phyloP scores from a whole-genome alignment of 2,329 filamentous ascomycete genomes.

The Pezicula carpinea region DNA sequence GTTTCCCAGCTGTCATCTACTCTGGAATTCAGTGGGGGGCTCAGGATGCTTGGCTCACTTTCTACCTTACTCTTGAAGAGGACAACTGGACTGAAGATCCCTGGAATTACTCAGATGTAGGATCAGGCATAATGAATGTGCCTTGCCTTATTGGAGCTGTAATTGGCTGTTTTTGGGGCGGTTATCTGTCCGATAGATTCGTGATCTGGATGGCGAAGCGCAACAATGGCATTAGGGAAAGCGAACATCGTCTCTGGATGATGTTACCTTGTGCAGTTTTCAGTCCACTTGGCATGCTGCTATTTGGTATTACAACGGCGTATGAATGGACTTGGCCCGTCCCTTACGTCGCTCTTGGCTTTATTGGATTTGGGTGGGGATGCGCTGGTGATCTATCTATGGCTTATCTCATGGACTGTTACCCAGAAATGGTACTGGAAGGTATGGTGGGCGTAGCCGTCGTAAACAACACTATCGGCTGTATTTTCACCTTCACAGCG shows the following conservation, averaged over 20 bases:
- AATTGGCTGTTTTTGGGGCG: slow-evolving; percentile 52
- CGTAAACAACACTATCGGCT: slow-evolving; percentile 51
- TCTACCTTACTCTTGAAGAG: slow-evolving; percentile 54
- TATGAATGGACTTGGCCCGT: slow-evolving; percentile 47
- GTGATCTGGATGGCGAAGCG: slow-evolving; percentile 38
- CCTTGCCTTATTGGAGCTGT: slow-evolving; percentile 50
- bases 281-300: slow-evolving; percentile 33
- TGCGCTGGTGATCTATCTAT: slow-evolving; percentile 52
- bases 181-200: slow-evolving; percentile 51
- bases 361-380: slow-evolving; percentile 56
- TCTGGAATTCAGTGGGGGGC: slow-evolving; percentile 55
- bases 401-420: slow-evolving; percentile 51
- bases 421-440: slow-evolving; percentile 50
- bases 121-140: slow-evolving; percentile 53
- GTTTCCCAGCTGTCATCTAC: slow-evolving; percentile 52
- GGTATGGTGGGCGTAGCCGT: slow-evolving; percentile 55
- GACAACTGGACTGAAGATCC: slow-evolving; percentile 49
- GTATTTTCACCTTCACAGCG: slow-evolving; percentile 48
- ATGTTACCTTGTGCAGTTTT: slow-evolving; percentile 29
- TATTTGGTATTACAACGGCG: slow-evolving; percentile 34
- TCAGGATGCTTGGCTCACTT: slow-evolving; percentile 56
- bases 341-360: slow-evolving; percentile 50
- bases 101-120: slow-evolving; percentile 49
- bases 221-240: slow-evolving; percentile 31
- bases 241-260: slow-evolving; percentile 34